Conservation (phyloP, 2,329 filamentous ascomycete species). For the Nemania sp. region DNA sequence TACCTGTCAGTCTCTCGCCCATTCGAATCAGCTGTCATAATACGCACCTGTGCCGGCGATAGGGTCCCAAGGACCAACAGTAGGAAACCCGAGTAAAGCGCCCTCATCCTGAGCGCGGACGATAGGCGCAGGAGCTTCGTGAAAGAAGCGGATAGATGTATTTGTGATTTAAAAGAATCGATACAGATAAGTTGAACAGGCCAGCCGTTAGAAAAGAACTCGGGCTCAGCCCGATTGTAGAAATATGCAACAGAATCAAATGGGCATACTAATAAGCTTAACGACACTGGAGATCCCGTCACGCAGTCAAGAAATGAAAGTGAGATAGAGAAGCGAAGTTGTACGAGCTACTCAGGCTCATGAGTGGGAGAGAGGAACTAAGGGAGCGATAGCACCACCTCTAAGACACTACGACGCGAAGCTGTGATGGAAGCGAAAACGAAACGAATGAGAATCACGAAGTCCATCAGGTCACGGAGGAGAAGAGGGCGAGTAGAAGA, state of each 20-base stretch:
- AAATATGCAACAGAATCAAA: neutral
- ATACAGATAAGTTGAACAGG: conserved; percentile 7
- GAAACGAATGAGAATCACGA: conserved; percentile 4
- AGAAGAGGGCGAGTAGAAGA: neutral
- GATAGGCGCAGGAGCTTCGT: conserved; percentile 5
- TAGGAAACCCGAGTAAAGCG: conserved; percentile 9
- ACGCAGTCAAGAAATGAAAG: conserved; percentile 1
- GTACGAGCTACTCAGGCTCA: neutral
- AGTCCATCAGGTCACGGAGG: conserved; percentile 19
- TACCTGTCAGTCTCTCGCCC: neutral
- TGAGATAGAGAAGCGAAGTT: conserved; percentile 4
- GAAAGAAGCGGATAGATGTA: neutral
- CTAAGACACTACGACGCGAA: conserved; percentile 8
- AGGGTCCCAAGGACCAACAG: conserved; percentile 14
- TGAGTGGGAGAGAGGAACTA: conserved; percentile 2
- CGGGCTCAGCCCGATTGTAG: conserved; percentile 18
- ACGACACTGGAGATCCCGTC: conserved; percentile 13
- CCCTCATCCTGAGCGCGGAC: conserved; percentile 19
- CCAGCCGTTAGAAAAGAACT: conserved; percentile 19
- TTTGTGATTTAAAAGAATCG: neutral
- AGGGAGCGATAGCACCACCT: conserved; percentile 22
- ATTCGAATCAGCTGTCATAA: neutral
- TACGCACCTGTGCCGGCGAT: conserved; percentile 22
- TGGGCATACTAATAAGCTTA: neutral
- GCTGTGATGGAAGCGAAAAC: conserved; percentile 9